A percentile compares a stretch with the other conserved stretches of the same genome.
Evolutionary conservation across 495 filamentous ascomycete genomes (phyloP).

Genomic region (Elasticomyces elasticus): DNA sequence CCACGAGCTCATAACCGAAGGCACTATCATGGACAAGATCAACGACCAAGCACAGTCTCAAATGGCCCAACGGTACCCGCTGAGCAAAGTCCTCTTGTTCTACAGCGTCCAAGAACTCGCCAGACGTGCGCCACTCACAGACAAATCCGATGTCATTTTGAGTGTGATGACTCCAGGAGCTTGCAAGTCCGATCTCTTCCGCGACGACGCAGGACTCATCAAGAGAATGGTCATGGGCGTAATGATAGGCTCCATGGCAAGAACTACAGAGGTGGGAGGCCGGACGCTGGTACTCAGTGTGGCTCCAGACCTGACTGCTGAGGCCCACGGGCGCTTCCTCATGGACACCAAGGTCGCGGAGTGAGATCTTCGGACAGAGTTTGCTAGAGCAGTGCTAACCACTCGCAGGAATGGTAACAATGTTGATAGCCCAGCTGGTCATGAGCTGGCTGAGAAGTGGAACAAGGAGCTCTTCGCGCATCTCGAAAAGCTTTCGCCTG

Average conservation of each 20-base stretch:
- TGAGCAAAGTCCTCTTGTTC: slow-evolving; percentile 6
- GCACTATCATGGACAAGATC: slow-evolving; percentile 3
- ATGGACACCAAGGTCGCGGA: slow-evolving; percentile 13
- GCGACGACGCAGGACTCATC: slow-evolving; percentile 2
- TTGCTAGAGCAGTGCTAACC: neutral
- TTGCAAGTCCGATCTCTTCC: slow-evolving; percentile 26
- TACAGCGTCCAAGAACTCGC: slow-evolving; percentile 3
- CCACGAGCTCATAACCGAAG: neutral
- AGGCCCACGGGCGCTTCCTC: slow-evolving; percentile 20
- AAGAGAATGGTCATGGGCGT: neutral
- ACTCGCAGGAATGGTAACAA: neutral
- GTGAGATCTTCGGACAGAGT: slow-evolving; percentile 6
- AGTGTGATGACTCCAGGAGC: slow-evolving; percentile 46
- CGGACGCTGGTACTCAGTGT: slow-evolving; percentile 15
- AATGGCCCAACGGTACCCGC: slow-evolving; percentile 1
- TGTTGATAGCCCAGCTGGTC: slow-evolving; percentile 12
- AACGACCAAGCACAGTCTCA: neutral
- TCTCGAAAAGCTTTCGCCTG: slow-evolving; percentile 18
- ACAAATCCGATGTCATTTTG: slow-evolving; percentile 36
- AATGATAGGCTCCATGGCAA: neutral
- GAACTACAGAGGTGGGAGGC: slow-evolving; percentile 17
- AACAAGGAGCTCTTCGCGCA: slow-evolving; percentile 14
- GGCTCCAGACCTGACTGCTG: slow-evolving; percentile 8
- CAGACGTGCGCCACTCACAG: neutral
- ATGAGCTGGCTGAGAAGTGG: slow-evolving; percentile 13